Conservation (phyloP, 1,284 basidiomycete genomes). For the Ceratobasidium sp. region DNA sequence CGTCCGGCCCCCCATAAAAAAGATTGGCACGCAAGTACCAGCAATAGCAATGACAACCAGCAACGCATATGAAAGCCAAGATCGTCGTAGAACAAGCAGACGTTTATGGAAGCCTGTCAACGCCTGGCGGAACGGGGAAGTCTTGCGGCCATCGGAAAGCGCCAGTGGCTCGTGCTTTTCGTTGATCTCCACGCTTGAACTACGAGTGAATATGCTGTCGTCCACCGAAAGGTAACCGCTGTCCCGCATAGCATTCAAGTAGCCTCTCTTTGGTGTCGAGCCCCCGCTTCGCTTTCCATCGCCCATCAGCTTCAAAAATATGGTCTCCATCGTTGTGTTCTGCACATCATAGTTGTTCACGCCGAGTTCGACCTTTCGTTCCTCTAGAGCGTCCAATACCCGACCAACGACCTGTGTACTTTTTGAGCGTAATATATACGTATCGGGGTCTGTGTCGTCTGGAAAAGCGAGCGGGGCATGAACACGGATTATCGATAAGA, state of each 20-base stretch:
- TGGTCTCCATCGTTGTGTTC: constrained; percentile 80
- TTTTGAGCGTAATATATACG: constrained; percentile 68
- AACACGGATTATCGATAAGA: constrained; percentile 60
- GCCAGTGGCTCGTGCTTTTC: constrained; percentile 49
- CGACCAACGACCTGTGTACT: constrained; percentile 64
- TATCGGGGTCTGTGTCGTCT: constrained; percentile 57
- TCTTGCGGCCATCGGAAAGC: constrained; percentile 63
- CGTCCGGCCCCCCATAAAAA: constrained; percentile 65
- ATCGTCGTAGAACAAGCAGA: constrained; percentile 67
- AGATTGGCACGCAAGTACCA: constrained; percentile 70
- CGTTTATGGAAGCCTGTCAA: constrained; percentile 79
- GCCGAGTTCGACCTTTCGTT: constrained; percentile 54
- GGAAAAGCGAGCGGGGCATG: constrained; percentile 62
- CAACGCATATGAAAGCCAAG: constrained; percentile 73
- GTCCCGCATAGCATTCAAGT: constrained; percentile 28
- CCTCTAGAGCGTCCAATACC: constrained; percentile 67
- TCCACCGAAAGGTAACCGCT: no score
- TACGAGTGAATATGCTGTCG: no score
- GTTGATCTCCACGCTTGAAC: no score
- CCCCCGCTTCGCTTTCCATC: no score
- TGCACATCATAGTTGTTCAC: constrained; percentile 71
- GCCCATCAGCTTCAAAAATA: constrained; percentile 81
- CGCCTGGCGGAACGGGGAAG: constrained; percentile 67
- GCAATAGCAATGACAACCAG: constrained; percentile 70
- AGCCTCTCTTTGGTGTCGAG: constrained; percentile 57